phyloP scores from a whole-genome alignment of 176 grass and related monocot genomes.

The Avena eriantha region DNA sequence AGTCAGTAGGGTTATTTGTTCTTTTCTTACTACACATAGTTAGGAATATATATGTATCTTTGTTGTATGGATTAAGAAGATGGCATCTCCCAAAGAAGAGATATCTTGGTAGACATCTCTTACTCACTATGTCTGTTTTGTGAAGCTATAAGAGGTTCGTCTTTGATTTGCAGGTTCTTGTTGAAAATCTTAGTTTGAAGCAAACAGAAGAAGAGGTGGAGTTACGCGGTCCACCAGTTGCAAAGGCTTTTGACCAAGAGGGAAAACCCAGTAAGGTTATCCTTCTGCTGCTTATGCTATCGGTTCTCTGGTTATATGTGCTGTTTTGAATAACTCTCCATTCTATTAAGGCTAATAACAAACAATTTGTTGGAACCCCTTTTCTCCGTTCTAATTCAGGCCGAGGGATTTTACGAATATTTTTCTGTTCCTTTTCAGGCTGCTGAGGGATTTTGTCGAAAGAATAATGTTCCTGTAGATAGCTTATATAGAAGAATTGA shows the following conservation, averaged over 20 bases:
- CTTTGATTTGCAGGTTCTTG: slow-evolving; percentile 71
- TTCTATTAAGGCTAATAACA: slow-evolving; percentile 46
- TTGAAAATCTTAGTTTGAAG: slow-evolving; percentile 72
- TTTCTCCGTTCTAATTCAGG: slow-evolving; percentile 42
- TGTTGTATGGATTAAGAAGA: neutral
- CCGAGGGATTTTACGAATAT: slow-evolving; percentile 47
- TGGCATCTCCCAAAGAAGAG: neutral
- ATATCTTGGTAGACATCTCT: slow-evolving; percentile 7
- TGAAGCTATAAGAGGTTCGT: slow-evolving; percentile 6
- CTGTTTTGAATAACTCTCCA: slow-evolving; percentile 33
- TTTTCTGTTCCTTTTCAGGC: slow-evolving; percentile 72
- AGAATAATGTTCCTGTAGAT: slow-evolving; percentile 67
- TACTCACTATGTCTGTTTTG: slow-evolving; percentile 19
- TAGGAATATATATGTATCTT: slow-evolving; percentile 3
- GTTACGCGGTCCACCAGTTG: slow-evolving; percentile 84
- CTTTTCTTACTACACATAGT: neutral
- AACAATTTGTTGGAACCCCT: neutral
- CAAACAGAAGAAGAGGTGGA: slow-evolving; percentile 82
- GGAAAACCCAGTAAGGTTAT: slow-evolving; percentile 89
- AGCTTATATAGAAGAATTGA: slow-evolving; percentile 72
- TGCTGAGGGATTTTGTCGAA: slow-evolving; percentile 87
- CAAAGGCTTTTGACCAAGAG: slow-evolving; percentile 85
- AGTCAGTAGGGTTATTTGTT: neutral
- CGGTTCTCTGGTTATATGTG: slow-evolving; percentile 21
- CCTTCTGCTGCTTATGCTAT: slow-evolving; percentile 38